Evolutionary conservation across 129 eudicot genomes (phyloP).

Genomic region (Helichrysum umbraculigerum): DNA sequence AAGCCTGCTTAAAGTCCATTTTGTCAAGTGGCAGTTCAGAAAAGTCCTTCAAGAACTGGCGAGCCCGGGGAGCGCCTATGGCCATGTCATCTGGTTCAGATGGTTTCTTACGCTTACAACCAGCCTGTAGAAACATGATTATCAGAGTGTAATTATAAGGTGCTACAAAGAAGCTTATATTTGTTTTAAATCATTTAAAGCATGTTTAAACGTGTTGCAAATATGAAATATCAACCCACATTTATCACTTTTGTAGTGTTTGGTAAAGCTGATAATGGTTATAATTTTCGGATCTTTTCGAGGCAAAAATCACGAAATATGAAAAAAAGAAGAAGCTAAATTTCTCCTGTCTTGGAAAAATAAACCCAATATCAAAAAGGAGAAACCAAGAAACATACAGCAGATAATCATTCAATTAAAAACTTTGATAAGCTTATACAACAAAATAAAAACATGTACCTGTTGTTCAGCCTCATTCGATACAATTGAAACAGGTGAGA

Average conservation of each 20-base stretch:
- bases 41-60: slow-evolving; percentile 70
- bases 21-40: slow-evolving; percentile 77
- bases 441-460: slow-evolving; percentile 36
- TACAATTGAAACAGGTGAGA: slow-evolving; percentile 53
- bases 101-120: slow-evolving; percentile 69
- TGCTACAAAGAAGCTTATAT: background rate
- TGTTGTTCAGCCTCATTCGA: slow-evolving; percentile 43
- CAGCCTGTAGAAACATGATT: slow-evolving; percentile 43
- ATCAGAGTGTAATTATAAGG: background rate
- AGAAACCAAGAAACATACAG: slow-evolving; percentile 3
- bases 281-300: background rate
- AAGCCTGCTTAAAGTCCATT: slow-evolving; percentile 75
- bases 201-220: background rate
- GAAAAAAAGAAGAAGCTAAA: background rate
- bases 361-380: background rate
- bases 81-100: slow-evolving; percentile 56
- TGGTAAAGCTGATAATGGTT: background rate
- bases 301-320: background rate
- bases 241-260: background rate
- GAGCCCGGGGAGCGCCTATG: slow-evolving; percentile 70
- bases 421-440: background rate
- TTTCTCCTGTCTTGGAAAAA: background rate
- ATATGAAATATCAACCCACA: background rate
- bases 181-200: background rate
- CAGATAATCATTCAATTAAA: background rate